Base-by-base conservation (phyloP, 1,139 yeast species). In the Lodderomyces metapsilosis region DNA sequence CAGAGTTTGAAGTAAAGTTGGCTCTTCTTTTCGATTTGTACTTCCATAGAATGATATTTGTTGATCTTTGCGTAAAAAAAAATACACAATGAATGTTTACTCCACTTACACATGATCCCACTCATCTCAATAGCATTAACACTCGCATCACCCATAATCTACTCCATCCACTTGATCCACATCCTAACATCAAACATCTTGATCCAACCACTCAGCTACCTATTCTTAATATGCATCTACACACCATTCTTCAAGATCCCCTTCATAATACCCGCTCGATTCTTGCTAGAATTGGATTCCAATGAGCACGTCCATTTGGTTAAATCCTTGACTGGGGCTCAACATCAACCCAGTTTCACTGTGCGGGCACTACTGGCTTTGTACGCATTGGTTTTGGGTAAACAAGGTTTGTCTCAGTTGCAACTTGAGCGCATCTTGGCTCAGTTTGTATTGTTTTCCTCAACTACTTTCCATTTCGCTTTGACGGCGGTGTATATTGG, bases 401-500 rank as follows among this genome's bases (percentile, higher is more conserved):
- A 9, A 10, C 23, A 15, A 11, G 22, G 27, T 10, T 7, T 33
- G 25, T 21, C 20, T n/a, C 32, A 28, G 11, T 18, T n/a, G 3
- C 32, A 28, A 28, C 13, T 28, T 15, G 38, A 23, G 15, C 32
- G 40, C 31, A 11, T 37, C 11, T 30, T 37, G 4, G 23, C 25
- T 16, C 40, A 37, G 22, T 12, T 37, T 12, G 12, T 12, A 12
- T 16, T 37, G 28, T 37, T 37, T 31, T 3, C 13, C n/a, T 3
- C 23, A 4, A 30, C 36, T 2, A 37, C 35, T 37, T 37, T 37
- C 28, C 40, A 37, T 37, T 37, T 37, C 20, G 8, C 31, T 3
- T 12, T 37, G 35, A n/a, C 18, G 7, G 32, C 35, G 2, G 22
- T 37, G 3, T 37, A 37, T 13, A 22, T 30, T 37, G 40, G 40